phyloP scores from a whole-genome alignment of 139 green algal species.

The Astrephomene gubernaculifera region DNA sequence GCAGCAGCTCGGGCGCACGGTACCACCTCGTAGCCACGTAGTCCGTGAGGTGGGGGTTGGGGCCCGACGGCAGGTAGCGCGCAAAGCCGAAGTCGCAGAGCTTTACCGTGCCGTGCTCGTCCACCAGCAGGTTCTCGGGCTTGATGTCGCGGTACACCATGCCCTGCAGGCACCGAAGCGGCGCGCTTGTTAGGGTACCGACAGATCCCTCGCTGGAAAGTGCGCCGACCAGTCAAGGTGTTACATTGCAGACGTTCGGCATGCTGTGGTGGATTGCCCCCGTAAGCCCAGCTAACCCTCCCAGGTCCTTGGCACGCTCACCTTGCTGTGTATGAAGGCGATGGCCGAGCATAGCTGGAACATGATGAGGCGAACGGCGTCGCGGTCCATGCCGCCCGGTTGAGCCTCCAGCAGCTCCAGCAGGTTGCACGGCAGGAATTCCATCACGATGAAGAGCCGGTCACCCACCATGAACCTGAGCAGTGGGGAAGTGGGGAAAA shows the following conservation, averaged over 20 bases:
- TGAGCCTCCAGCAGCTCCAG: slow-evolving; percentile 73
- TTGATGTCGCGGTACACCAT: slow-evolving; percentile 78
- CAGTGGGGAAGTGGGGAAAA: too few species aligned
- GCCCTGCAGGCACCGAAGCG: slow-evolving; percentile 32
- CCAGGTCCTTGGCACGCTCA: background rate
- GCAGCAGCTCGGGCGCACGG: slow-evolving; percentile 76
- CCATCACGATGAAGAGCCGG: slow-evolving; percentile 76
- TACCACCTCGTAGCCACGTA: slow-evolving; percentile 84
- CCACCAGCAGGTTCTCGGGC: slow-evolving; percentile 76
- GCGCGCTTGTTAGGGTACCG: too few species aligned
- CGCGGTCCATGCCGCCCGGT: slow-evolving; percentile 58
- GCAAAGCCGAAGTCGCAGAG: slow-evolving; percentile 74
- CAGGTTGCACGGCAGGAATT: slow-evolving; percentile 75
- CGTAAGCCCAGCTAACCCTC: background rate
- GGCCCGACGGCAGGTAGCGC: slow-evolving; percentile 41
- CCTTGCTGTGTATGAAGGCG: slow-evolving; percentile 69
- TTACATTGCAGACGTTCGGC: background rate
- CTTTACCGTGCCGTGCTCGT: slow-evolving; percentile 66
- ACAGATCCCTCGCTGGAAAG: too few species aligned
- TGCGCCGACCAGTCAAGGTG: background rate
- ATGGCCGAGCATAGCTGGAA: slow-evolving; percentile 76
- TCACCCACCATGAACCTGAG: slow-evolving; percentile 63
- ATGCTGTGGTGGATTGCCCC: background rate
- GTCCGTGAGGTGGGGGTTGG: slow-evolving; percentile 65
- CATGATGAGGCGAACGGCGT: slow-evolving; percentile 64